Base-by-base conservation (phyloP, 768 basidiomycete species). In the Artomyces pyxidatus region DNA sequence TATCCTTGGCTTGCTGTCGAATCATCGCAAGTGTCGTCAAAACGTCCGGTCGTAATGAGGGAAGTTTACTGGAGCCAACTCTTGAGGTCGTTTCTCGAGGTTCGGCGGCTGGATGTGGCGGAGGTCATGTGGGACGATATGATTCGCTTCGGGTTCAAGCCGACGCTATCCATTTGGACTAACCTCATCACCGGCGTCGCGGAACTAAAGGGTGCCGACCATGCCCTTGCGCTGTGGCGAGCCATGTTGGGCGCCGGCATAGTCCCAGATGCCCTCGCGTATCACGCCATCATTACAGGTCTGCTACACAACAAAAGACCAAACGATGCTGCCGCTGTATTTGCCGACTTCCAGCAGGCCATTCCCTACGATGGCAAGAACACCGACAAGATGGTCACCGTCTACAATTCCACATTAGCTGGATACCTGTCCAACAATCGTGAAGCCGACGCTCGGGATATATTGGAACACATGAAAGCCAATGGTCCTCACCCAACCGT, bases 341-440 rank as follows among this genome's bases (percentile, higher is more conserved):
- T 92, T 55, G 60, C 65, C 9, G 68, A 71, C 45, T 83, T 83
- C 55, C 70, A 76, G 56, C 45, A 46, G 45, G 42, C 58, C 27
- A 60, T 62, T 55, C 58, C 55, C 45, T 65, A 63, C 45, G 54
- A 62, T 3, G 26, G 16, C 3, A 6, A 4, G 38, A 16, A 1
- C 26, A 25, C 1, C 16, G 25, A 4, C 25, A 12, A 1, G 39
- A 50, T 4, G 45, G 68, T 39, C 5, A 32, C 35, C 5, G 71
- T 87, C 0, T 84, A 86, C 60, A 94, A 93, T 62, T 82, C 82
- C n/a, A 76, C 83, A 37, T 63, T 95, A 12, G 72, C 83, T 39
- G 83, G 82, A 19, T 67, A 91, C 12, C 73, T 95, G 21, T 55
- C 62, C 49, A 59, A 57, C 46, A 62, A 60, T 3, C 60, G 60